These are phyloP conservation scores for Magnaporthiopsis rhizophila DNA, from an alignment of 2,329 filamentous ascomycete species.

Conservation along the genomic window DNA sequence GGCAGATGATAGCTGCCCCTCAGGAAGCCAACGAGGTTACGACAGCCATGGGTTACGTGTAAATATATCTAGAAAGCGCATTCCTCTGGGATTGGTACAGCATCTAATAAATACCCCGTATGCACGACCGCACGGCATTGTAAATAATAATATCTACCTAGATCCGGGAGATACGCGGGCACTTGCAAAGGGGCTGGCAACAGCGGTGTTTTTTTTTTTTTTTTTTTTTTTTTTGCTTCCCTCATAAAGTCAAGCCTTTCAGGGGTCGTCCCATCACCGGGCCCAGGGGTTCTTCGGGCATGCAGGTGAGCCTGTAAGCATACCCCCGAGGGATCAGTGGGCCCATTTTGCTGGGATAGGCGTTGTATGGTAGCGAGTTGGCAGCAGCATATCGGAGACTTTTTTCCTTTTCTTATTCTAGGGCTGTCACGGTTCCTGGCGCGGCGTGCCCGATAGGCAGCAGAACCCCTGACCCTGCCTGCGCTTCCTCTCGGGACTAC, in stretches of 20 bases:
- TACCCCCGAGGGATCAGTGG: too few species aligned
- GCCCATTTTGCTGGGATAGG: too few species aligned
- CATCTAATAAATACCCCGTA: neutral
- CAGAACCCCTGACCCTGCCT: neutral
- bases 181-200: too few species aligned
- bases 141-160: neutral
- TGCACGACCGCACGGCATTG: neutral
- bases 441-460: neutral
- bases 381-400: neutral
- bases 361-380: too few species aligned
- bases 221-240: neutral
- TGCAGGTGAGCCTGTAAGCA: too few species aligned
- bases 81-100: neutral
- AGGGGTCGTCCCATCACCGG: neutral
- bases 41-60: neutral
- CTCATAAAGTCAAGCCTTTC: neutral
- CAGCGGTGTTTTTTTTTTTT: neutral
- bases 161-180: too few species aligned
- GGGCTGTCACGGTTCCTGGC: too few species aligned
- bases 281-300: neutral
- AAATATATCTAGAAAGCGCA: neutral
- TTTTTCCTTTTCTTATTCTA: neutral
- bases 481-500: neutral
- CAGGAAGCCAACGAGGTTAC: neutral
- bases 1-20: neutral